Evolutionary conservation across 306 rosid species (phyloP), one percentile per base, ranked within the genome.

Genomic region (Chamaecrista fasciculata): DNA sequence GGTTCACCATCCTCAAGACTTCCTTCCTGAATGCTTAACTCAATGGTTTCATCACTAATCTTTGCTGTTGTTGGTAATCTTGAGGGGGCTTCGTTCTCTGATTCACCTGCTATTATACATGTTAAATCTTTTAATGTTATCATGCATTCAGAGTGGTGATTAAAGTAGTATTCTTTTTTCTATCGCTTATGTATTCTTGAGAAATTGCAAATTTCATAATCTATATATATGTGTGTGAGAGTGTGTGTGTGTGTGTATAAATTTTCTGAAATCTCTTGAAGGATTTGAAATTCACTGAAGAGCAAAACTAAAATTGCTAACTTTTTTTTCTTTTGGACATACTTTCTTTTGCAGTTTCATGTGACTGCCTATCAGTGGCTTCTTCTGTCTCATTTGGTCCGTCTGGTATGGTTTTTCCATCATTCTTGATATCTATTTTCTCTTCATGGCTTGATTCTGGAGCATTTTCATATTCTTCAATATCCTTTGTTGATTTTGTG

Each of bases 1-100:
- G 25, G 37, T 58, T 71, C 80, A 36, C 64, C 79, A 37, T 82
- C 77, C 64, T 64, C 37, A 0, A 6, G 29, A 56, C 53, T 58
- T 69, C 24, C 66, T 61, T 34, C 71, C 31, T 52, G 71, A 44
- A 46, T 23, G 34, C 65, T 69, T 70, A 57, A 20, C 34, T 52
- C 67, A 14, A 25, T 11, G 16, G 67, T 8, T 40, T 71, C 63
- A 60, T 59, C 71, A 42, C 43, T 5, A 10, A 19, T 12, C 5
- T 20, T 15, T 65, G 4, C 70, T n/a, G 21, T 19, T 18, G 50
- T 33, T 24, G 33, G 6, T 49, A 58, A 24, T 16, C 31, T 44
- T 64, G 66, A 12, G 11, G 39, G 49, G 39, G 36, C 49, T 67
- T 59, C 64, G 36, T 80, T 62, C 10, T 36, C 78, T 19, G 18